Conservation (phyloP, 2,329 filamentous ascomycete genomes). For the Trichoderma sp. region DNA sequence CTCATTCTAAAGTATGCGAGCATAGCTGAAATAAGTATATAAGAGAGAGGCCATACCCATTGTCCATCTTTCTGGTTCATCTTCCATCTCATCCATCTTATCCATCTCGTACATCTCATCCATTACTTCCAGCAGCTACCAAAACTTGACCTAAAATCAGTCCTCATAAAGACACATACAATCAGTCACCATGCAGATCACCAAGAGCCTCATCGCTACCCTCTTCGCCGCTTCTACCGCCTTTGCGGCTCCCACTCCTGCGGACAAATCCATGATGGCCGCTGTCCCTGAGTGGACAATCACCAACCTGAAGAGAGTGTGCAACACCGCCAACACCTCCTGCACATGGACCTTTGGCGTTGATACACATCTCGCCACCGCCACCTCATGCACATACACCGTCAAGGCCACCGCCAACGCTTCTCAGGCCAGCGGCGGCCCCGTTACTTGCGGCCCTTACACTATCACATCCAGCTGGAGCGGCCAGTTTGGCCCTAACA, state of each 20-base stretch:
- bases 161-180: neutral
- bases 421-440: slow-evolving; percentile 39
- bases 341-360: slow-evolving; percentile 47
- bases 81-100: neutral
- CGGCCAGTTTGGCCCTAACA: slow-evolving; percentile 50
- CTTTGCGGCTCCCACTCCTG: slow-evolving; percentile 36
- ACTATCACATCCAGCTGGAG: slow-evolving; percentile 54
- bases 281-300: slow-evolving; percentile 42
- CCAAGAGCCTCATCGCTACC: slow-evolving; percentile 37
- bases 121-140: neutral
- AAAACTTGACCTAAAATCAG: neutral
- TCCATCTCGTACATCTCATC: neutral
- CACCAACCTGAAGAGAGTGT: slow-evolving; percentile 39
- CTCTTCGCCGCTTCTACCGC: slow-evolving; percentile 37
- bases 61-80: neutral
- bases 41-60: neutral
- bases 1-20: too few species aligned
- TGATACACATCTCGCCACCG: slow-evolving; percentile 35
- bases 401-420: slow-evolving; percentile 35
- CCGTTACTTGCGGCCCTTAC: slow-evolving; percentile 47
- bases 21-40: neutral
- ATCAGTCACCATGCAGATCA: slow-evolving; percentile 43
- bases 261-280: slow-evolving; percentile 41
- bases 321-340: slow-evolving; percentile 36
- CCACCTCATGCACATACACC: slow-evolving; percentile 39